Base-by-base conservation (phyloP, 352 stramenopile genomes). In the Globisporangium cederbergense region DNA sequence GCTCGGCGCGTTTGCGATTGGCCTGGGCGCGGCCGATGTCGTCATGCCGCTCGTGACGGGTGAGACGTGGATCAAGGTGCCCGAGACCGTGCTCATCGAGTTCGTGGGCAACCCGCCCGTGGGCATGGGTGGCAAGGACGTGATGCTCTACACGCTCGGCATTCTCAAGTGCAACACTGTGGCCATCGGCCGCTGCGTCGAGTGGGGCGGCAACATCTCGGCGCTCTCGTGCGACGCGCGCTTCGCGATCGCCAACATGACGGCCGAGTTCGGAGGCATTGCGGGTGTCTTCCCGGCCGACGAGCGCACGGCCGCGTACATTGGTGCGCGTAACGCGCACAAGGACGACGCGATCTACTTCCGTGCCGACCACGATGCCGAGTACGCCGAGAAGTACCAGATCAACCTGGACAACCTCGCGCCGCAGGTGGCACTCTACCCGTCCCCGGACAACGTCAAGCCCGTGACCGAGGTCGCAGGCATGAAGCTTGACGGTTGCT, bases 101-200 rank as follows among this genome's bases (percentile, higher is more conserved):
- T 93, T 95, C 60, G 75, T 88, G 16, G 85, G 85, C 60, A 64
- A 70, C 10, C 86, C 83, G 1, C 79, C 83, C 2, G 77, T 78
- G 50, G 86, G 85, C 58, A 89, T 93, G 71, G 86, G 84, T 46
- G 86, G 86, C 47, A 95, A 95, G 71, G 86, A 95, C 69, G 86
- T 93, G 16, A 95, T 95, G 81, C 75, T 95, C 2, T 89, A 91
- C 75, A 93, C 82, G 53, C 74, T 93, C 40, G 84, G 86, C 40
- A 73, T 91, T 55, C 77, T 95, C 64, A 95, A 95, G 76, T 90
- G 85, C 63, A 93, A 95, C 74, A 93, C 84, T 5, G 86, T 95
- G 25, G 84, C 85, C 10, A 91, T 89, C 20, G 82, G 76, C 16
- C 81, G 85, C 65, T 89, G 77, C 54, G 81, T 95, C 3, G 83